These are phyloP conservation scores for Leptomonas seymouri DNA, from an alignment of 208 protist species.

Conservation along the genomic window DNA sequence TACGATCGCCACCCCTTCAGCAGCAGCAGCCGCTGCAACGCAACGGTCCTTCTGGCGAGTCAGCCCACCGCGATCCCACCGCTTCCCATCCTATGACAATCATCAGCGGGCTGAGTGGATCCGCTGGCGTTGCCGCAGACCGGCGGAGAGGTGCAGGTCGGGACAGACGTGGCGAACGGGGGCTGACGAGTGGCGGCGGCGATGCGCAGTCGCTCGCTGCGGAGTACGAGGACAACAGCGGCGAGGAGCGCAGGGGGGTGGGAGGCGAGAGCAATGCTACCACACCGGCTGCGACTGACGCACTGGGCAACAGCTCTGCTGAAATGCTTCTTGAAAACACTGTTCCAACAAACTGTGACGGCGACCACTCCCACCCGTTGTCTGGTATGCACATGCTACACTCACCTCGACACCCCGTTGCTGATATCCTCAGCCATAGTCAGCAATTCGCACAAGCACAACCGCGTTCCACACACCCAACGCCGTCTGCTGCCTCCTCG, in stretches of 20 bases:
- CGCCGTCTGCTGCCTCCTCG: not conserved
- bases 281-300: not conserved
- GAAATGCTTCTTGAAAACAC: not conserved
- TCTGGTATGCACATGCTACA: not conserved
- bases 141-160: not conserved
- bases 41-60: not conserved
- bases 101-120: not conserved
- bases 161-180: not conserved
- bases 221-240: not conserved
- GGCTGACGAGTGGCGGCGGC: not conserved
- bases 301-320: not conserved
- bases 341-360: not conserved
- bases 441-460: not conserved
- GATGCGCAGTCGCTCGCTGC: not conserved
- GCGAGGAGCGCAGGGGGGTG: not conserved
- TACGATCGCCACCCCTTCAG: not conserved
- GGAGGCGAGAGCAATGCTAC: not conserved
- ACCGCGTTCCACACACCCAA: not conserved
- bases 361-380: slow-evolving; percentile 15
- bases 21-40: not conserved
- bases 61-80: slow-evolving; percentile 2
- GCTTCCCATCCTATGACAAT: not conserved
- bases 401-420: not conserved
- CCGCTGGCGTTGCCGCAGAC: not conserved
- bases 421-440: not conserved